Base-by-base conservation (phyloP, 257 asterid genomes). In the Jasminum sambac region DNA sequence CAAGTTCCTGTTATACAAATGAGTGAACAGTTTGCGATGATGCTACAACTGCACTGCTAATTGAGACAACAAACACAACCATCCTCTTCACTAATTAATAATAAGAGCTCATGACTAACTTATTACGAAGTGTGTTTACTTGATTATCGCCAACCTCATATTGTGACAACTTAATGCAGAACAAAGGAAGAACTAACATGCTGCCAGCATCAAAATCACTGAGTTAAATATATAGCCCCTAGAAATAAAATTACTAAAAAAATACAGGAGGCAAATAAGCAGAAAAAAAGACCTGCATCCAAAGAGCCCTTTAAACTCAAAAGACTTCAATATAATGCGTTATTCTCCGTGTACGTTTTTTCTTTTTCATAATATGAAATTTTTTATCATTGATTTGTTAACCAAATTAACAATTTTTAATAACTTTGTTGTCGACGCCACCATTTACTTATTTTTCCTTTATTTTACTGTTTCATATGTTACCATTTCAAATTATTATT, bases 221-320 rank as follows among this genome's bases (percentile, higher is more conserved):
- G 17, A 48, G 55, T 19, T 44, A 16, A 44, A 44, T 9, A 5
- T n/a, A 48, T 11, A 48, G 8, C 11, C 16, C 21, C 23, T 48
- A n/a, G 3, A 3, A 8, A 46, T 8, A 13, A 50, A 63, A n/a
- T n/a, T n/a, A n/a, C n/a, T 25, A 43, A 14, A 58, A 57, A 52
- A 21, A 2, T 19, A 30, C 21, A 19, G 24, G 50, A 39, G 34
- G 8, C 46, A 73, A 16, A 52, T 14, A 2, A 48, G 43, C 60
- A 58, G 46, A 74, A 37, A 69, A 68, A 57, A 64, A 42, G 57
- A 92, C 98, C 98, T 88, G 98, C 96, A 83, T 90, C 96, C 79
- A 92, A 37, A 5, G 96, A 88, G 80, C 77, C 95, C 72, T 78
- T 77, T 70, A 90, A 81, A 72, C 74, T 84, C 66, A n/a, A n/a